Percentiles rank a stretch among this genome's conserved stretches.
These are phyloP conservation scores for Ceratobasidium sp. DNA, from an alignment of 1,284 basidiomycete species.

Conservation along the genomic window DNA sequence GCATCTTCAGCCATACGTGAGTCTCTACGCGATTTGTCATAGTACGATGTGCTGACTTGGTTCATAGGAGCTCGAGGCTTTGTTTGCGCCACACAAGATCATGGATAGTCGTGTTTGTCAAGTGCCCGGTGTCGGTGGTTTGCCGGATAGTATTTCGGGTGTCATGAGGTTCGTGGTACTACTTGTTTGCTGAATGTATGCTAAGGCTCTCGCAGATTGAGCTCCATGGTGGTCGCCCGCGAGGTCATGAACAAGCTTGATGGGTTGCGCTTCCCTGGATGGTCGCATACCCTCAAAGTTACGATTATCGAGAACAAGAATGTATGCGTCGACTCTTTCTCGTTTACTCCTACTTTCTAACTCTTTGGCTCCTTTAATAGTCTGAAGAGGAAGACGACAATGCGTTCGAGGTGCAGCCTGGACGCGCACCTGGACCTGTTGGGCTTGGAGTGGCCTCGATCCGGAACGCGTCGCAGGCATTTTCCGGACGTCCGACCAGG, in stretches of 20 bases:
- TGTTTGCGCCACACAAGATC: conserved; percentile 41
- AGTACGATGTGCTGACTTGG: not conserved
- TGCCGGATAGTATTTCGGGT: conserved; percentile 39
- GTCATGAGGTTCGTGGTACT: conserved; percentile 31
- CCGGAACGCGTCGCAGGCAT: conserved; percentile 25
- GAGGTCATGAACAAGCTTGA: conserved; percentile 22
- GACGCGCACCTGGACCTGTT: conserved; percentile 18
- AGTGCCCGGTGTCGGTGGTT: conserved; percentile 6
- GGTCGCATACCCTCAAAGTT: conserved; percentile 34
- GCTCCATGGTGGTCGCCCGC: conserved; percentile 22
- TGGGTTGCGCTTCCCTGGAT: conserved; percentile 30
- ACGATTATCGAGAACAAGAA: conserved; percentile 34
- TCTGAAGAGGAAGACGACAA: conserved; percentile 16
- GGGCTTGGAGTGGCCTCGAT: conserved; percentile 37
- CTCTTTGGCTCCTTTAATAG: not conserved
- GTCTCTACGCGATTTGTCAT: not conserved
- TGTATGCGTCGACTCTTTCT: conserved; percentile 1
- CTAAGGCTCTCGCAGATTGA: conserved; percentile 18
- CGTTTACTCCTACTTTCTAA: too few relatives aligned
- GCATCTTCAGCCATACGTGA: conserved; percentile 24
- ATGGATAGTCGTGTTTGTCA: conserved; percentile 42
- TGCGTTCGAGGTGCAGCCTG: conserved; percentile 36
- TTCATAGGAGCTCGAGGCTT: conserved; percentile 27
- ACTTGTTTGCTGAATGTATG: not conserved
- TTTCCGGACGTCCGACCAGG: conserved; percentile 10